phyloP scores from a whole-genome alignment of 441 rosid species.

The Syzygium malaccense region DNA sequence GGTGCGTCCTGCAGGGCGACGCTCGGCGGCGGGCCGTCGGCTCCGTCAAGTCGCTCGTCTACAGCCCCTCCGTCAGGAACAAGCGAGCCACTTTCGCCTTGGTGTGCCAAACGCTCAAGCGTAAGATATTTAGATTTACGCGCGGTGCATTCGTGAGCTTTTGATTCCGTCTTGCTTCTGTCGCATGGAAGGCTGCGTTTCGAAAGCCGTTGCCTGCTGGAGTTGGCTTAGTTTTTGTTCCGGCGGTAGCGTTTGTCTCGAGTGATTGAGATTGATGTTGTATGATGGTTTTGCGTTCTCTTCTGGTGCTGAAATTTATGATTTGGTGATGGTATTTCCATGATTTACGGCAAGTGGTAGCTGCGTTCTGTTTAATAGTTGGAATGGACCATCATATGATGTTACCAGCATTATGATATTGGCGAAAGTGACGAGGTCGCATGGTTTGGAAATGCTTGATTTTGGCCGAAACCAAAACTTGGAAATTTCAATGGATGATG shows the following conservation, averaged over 20 bases:
- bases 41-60: conserved; percentile 79
- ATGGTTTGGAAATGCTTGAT: not conserved
- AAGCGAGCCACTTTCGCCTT: conserved; percentile 84
- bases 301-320: not conserved
- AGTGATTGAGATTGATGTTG: not conserved
- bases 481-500: not conserved
- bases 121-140: conserved; percentile 15
- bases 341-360: not conserved
- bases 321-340: not conserved
- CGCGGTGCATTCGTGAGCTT: not conserved
- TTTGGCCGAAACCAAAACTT: not conserved
- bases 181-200: not conserved
- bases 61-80: conserved; percentile 65
- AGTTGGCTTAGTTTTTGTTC: not conserved
- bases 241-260: not conserved
- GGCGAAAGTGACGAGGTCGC: not conserved
- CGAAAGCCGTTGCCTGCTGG: not conserved
- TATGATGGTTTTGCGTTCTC: not conserved
- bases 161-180: not conserved
- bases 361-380: not conserved
- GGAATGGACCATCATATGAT: not conserved
- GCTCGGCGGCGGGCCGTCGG: conserved; percentile 65
- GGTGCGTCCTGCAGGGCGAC: conserved; percentile 68
- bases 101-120: conserved; percentile 85
- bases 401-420: not conserved